Conservation (phyloP, 176 grass and related monocot species). For the Pharus latifolius region DNA sequence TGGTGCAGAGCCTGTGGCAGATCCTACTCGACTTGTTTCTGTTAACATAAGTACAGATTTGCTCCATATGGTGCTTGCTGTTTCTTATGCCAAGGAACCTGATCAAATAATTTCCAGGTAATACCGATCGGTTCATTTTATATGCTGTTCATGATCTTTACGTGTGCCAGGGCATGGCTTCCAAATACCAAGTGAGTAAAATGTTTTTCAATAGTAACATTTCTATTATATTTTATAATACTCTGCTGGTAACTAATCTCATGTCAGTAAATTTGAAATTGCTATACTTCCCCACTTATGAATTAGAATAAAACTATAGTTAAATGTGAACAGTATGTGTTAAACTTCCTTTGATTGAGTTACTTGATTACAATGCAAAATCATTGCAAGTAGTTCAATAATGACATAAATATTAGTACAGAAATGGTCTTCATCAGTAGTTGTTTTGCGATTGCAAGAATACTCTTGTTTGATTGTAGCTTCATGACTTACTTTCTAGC, state of each 20-base stretch:
- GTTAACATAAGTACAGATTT: conserved; percentile 91
- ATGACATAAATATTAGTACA: background rate
- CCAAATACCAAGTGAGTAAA: too few species aligned
- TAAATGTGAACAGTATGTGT: background rate
- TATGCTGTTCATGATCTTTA: background rate
- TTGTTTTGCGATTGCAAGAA: background rate
- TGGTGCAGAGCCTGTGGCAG: conserved; percentile 79
- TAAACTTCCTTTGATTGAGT: background rate
- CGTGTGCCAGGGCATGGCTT: too few species aligned
- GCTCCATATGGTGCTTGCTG: conserved; percentile 70
- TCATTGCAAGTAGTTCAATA: background rate
- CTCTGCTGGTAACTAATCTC: background rate
- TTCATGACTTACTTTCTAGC: background rate
- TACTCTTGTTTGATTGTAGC: background rate
- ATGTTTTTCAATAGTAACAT: too few species aligned
- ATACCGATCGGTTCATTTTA: background rate
- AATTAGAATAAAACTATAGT: background rate
- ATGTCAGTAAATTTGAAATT: background rate
- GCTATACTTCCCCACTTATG: background rate
- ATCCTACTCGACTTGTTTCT: conserved; percentile 60
- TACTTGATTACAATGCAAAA: background rate
- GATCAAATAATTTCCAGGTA: conserved; percentile 94
- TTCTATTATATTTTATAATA: too few species aligned
- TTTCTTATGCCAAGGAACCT: conserved; percentile 91
- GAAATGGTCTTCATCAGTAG: background rate